Evolutionary conservation across 371 early-diverging fungal genomes (phyloP).

Genomic region (Rhizopus sp.): DNA sequence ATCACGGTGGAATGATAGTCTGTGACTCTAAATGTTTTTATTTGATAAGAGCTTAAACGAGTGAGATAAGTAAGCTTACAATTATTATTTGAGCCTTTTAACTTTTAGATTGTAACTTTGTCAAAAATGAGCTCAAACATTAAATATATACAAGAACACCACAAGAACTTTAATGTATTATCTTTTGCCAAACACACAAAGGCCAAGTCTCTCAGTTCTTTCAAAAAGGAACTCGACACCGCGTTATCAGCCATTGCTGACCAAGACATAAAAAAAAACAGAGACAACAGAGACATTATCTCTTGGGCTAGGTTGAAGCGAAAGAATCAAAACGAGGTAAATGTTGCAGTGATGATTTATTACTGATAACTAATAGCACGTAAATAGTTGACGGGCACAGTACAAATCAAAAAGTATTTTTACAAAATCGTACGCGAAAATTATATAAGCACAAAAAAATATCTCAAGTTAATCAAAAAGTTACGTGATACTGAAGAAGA

Average conservation of each 20-base stretch:
- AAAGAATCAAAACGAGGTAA: slow-evolving; percentile 8
- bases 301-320: not conserved
- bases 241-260: not conserved
- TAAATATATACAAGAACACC: slow-evolving; percentile 2
- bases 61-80: no score
- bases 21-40: no score
- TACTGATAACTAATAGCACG: slow-evolving; percentile 2
- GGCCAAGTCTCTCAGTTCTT: slow-evolving; percentile 1
- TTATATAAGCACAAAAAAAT: slow-evolving; percentile 1
- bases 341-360: not conserved
- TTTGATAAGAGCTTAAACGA: no score
- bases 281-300: slow-evolving; percentile 8
- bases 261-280: slow-evolving; percentile 1
- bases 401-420: slow-evolving; percentile 7
- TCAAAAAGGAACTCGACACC: slow-evolving; percentile 1
- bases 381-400: slow-evolving; percentile 2
- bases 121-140: slow-evolving; percentile 5
- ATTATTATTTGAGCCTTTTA: no score
- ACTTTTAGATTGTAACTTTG: no score
- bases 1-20: no score
- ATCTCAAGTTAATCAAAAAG: slow-evolving; percentile 2
- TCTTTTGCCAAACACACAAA: slow-evolving; percentile 1
- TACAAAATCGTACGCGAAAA: slow-evolving; percentile 5
- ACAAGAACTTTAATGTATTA: not conserved
- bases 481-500: not conserved